Conservation (phyloP, 1,284 basidiomycete genomes). For the Peniophora sp. region DNA sequence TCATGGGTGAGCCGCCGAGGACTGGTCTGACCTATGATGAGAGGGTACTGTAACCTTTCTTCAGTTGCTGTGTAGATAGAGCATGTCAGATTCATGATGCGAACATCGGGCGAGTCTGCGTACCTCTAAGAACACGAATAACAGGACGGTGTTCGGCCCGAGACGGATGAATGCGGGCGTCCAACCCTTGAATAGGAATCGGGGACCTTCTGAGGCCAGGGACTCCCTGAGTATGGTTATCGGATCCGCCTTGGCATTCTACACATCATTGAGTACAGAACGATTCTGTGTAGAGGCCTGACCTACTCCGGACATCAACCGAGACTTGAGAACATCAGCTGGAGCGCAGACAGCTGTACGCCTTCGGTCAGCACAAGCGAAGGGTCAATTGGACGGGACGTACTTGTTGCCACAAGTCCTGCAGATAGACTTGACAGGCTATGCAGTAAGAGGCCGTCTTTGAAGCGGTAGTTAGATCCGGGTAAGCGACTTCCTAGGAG, state of each 20-base stretch:
- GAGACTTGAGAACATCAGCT: constrained; percentile 78
- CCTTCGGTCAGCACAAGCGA: constrained; percentile 3
- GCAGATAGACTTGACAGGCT: constrained; percentile 57
- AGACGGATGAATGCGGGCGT: constrained; percentile 80
- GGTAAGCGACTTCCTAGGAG: constrained; percentile 51
- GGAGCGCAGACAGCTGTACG: constrained; percentile 76
- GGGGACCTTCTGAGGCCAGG: constrained; percentile 66
- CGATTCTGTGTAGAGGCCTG: not conserved
- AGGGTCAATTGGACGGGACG: constrained; percentile 16
- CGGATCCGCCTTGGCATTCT: constrained; percentile 26
- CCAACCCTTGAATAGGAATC: constrained; percentile 88
- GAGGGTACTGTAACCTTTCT: constrained; percentile 42
- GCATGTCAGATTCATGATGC: not conserved
- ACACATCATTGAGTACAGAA: not conserved
- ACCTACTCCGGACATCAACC: constrained; percentile 66
- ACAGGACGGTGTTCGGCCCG: constrained; percentile 76
- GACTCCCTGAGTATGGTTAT: constrained; percentile 48
- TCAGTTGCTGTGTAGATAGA: constrained; percentile 47
- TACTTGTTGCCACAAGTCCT: constrained; percentile 86
- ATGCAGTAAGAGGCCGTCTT: constrained; percentile 63
- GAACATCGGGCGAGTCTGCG: constrained; percentile 8
- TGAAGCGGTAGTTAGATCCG: constrained; percentile 57
- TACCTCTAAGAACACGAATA: constrained; percentile 84
- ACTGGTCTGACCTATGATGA: constrained; percentile 12
- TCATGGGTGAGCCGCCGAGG: not conserved